Evolutionary conservation across 1,284 basidiomycete species (phyloP), one percentile per base, ranked within the genome.

Genomic region (Trametes polyzona): DNA sequence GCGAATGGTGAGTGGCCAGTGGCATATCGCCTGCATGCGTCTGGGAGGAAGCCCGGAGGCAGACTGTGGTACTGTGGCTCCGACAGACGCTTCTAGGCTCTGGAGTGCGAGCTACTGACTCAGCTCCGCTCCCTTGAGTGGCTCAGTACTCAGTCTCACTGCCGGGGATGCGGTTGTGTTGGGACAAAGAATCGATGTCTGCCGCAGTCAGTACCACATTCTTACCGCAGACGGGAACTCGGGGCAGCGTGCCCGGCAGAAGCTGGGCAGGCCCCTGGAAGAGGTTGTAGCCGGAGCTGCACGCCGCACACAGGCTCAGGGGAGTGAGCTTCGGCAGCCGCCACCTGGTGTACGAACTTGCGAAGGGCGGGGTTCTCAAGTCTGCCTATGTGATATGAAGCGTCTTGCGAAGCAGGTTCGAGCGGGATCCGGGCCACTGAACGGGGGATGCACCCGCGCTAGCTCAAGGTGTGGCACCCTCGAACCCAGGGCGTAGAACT

Each of bases 391-490:
- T 32, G 54, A 37, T 23, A 37, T 36, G 40, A 39, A 37, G 32
- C 26, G 24, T 17, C 27, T 39, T 32, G 2, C 16, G 32, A 35
- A 4, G 40, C 19, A 33, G 14, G 27, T 52, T 14, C 37, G 14
- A 19, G 47, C 47, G 36, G 47, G 47, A 36, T 16, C 47, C 47
- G 47, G 46, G 35, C 35, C 35, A 48, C 12, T 16, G 36, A 8
- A 10, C 16, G 47, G 16, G 24, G 17, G 44, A 32, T 26, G 30
- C 37, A 37, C n/a, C n/a, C n/a, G n/a, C n/a, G n/a, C n/a, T 42
- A 47, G 35, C 29, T 29, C 36, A 51, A 29, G 19, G 16, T 16
- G 41, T 16, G 16, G 41, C 42, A 55, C 60, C 60, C 60, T 53
- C 30, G 50, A 58, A 62, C 50, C 37, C 50, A 43, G 33, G 43